These are phyloP conservation scores for Hymenoscyphus fructigenus DNA, from an alignment of 2,329 filamentous ascomycete species.

Conservation along the genomic window DNA sequence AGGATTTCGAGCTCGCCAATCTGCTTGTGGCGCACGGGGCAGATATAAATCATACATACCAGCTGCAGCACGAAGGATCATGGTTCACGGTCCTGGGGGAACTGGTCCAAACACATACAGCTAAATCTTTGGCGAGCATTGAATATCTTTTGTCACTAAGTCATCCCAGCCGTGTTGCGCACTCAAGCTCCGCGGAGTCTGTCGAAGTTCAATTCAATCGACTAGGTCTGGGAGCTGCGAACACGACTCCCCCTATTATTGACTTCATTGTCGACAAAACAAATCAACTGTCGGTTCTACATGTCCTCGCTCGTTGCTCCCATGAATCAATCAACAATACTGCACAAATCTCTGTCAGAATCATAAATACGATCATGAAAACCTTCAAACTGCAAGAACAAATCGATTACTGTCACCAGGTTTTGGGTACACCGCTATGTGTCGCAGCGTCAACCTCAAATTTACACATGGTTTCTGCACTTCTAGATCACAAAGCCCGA, in stretches of 20 bases:
- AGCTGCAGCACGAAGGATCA: not conserved
- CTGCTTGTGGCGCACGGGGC: not conserved
- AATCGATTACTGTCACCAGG: not conserved
- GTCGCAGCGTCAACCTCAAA: not conserved
- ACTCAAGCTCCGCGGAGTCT: not conserved
- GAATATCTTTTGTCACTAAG: not conserved
- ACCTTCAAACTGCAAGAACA: not conserved
- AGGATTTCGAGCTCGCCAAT: not conserved
- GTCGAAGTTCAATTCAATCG: not conserved
- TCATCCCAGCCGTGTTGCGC: not conserved
- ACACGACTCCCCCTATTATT: not conserved
- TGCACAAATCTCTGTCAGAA: not conserved
- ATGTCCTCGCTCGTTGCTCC: not conserved
- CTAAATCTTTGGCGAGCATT: not conserved
- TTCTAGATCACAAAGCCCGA: not conserved
- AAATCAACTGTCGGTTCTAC: not conserved
- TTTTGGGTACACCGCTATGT: not conserved
- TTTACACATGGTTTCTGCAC: not conserved
- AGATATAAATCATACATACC: not conserved
- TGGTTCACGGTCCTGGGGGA: not conserved
- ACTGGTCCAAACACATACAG: not conserved
- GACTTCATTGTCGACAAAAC: not conserved
- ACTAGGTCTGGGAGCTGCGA: not conserved
- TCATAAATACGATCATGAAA: not conserved
- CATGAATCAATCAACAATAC: not conserved